These are phyloP conservation scores for Triadica sebifera DNA, from an alignment of 345 rosid species.

Conservation along the genomic window DNA sequence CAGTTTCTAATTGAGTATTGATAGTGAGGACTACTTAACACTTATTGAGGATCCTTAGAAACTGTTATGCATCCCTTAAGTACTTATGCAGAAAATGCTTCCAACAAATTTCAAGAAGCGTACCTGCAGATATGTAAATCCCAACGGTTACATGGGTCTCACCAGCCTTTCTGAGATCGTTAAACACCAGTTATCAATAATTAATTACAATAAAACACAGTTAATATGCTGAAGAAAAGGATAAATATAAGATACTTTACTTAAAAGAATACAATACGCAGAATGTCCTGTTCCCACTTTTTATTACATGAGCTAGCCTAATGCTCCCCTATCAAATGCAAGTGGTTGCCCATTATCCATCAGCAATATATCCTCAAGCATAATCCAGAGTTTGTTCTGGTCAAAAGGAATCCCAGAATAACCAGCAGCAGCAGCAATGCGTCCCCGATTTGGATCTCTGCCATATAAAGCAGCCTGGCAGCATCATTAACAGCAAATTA, in stretches of 20 bases:
- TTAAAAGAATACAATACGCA: background rate
- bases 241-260: background rate
- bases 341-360: conserved; percentile 92
- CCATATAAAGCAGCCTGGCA: conserved; percentile 88
- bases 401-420: conserved; percentile 70
- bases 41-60: background rate
- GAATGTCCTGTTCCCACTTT: background rate
- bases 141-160: conserved; percentile 75
- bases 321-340: conserved; percentile 66
- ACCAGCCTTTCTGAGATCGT: conserved; percentile 69
- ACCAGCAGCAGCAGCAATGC: conserved; percentile 94
- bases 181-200: conserved; percentile 12
- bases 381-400: conserved; percentile 55
- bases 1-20: background rate
- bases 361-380: conserved; percentile 76
- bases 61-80: background rate
- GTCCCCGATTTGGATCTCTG: conserved; percentile 97
- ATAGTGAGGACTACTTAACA: background rate
- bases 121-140: conserved; percentile 65
- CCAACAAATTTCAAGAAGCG: conserved; percentile 22
- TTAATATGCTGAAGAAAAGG: background rate
- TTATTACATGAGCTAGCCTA: background rate
- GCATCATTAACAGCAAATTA: conserved; percentile 23
- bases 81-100: background rate
- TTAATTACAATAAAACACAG: background rate